Base-by-base conservation (phyloP, 768 basidiomycete species). In the Crepidotus variabilis region DNA sequence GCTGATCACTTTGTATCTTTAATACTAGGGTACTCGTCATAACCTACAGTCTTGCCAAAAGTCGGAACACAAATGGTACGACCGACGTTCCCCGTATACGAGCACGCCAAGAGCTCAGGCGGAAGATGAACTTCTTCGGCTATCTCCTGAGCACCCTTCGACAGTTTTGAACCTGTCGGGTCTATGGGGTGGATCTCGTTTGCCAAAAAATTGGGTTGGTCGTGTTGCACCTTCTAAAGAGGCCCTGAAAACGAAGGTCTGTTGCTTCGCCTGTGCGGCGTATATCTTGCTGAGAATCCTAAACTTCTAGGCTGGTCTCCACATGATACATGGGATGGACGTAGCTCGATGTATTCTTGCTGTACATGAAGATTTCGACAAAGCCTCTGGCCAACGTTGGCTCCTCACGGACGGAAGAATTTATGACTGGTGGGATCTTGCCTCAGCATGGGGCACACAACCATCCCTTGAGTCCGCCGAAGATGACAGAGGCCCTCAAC, bases 401-500 rank as follows among this genome's bases (percentile, higher is more conserved):
- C 62, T 84, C 2, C 65, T 84, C 33, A 82, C 79, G 2, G 82
- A 85, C 58, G 72, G 72, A 18, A 75, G 81, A 6, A 76, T 83
- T 36, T 84, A 85, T 62, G 85, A 87, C 65, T 87, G 85, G 85
- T 87, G 84, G 84, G 82, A 86, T 60, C 71, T 86, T 3, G 81
- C 79, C 0, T 77, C 78, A 6, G 77, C 80, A 2, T 86, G 83
- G 83, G 81, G 78, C 0, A 56, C 67, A 16, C 39, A 39, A 9
- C 21, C 23, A 22, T n/a, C 32, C 10, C 11, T 22, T n/a, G 21
- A 51, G 51, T 9, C 46, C 13, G 47, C 52, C 2, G 63, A 65
- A 6, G 59, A 64, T 34, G 64, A 65, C 9, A 55, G 60, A 21
- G 77, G 76, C 2, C 73, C 75, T 18, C 78, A 81, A 39, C 64